Evolutionary conservation across 257 asterid species (phyloP).

Genomic region (Ilex asprella): DNA sequence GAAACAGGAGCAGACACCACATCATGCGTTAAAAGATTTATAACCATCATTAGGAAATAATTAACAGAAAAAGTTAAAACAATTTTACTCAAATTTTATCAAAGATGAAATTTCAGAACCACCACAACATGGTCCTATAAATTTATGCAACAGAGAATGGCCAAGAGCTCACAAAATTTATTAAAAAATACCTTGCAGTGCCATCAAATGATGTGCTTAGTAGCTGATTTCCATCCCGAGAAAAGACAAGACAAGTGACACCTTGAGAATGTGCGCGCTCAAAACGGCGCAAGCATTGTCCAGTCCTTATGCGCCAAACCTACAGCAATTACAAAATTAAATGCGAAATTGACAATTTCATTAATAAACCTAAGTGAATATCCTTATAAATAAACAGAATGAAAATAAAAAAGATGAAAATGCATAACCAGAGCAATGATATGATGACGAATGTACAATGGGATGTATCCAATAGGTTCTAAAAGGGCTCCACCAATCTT

Average conservation of each 20-base stretch:
- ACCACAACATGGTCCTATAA: not conserved
- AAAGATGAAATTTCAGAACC: not conserved
- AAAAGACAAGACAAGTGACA: conserved; percentile 84
- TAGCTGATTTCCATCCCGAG: conserved; percentile 92
- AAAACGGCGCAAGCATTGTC: conserved; percentile 94
- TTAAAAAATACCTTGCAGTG: conserved; percentile 67
- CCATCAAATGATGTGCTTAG: conserved; percentile 90
- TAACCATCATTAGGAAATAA: too few relatives aligned
- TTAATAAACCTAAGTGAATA: not conserved
- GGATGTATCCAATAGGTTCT: too few relatives aligned
- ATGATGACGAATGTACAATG: not conserved
- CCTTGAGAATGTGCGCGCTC: conserved; percentile 97
- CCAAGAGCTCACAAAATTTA: conserved; percentile 6
- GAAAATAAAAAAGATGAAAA: not conserved
- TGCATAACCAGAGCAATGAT: not conserved
- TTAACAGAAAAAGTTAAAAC: too few relatives aligned
- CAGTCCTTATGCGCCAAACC: conserved; percentile 99
- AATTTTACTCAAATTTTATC: not conserved
- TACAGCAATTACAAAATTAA: conserved; percentile 14
- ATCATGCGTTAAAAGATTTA: too few relatives aligned
- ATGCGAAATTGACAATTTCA: not conserved
- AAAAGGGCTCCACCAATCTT: too few relatives aligned
- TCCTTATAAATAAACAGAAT: not conserved
- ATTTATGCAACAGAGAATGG: not conserved
- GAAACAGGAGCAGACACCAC: not conserved